phyloP scores from a whole-genome alignment of 2,329 filamentous ascomycete genomes.

The Exophiala spinifera region DNA sequence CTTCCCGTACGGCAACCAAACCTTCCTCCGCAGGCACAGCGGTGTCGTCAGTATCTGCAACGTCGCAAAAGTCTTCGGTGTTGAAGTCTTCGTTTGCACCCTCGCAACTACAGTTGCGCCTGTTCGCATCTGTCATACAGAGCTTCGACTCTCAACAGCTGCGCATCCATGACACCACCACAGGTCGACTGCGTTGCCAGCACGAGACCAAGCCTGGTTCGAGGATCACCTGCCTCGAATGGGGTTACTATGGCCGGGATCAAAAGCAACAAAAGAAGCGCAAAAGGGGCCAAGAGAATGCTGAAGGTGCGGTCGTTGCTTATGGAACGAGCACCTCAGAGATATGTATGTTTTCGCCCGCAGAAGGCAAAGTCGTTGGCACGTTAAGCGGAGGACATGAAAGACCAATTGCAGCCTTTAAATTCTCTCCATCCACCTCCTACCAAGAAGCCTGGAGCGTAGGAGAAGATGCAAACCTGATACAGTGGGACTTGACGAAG shows the following conservation, averaged over 20 bases:
- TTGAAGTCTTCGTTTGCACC: slow-evolving; percentile 50
- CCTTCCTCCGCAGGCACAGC: slow-evolving; percentile 43
- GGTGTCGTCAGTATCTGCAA: slow-evolving; percentile 30
- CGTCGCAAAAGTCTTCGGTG: slow-evolving; percentile 46
- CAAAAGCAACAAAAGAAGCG: slow-evolving; percentile 49
- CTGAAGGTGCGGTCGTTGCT: slow-evolving; percentile 47
- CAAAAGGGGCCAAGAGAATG: slow-evolving; percentile 42
- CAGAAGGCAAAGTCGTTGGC: slow-evolving; percentile 47
- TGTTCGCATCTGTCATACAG: slow-evolving; percentile 54
- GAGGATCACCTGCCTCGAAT: slow-evolving; percentile 49
- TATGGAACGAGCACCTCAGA: slow-evolving; percentile 50
- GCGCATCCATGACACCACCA: slow-evolving; percentile 51
- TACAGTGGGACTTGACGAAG: slow-evolving; percentile 51
- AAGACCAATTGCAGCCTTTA: slow-evolving; percentile 49
- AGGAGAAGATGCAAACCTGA: slow-evolving; percentile 51
- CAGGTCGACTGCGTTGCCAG: slow-evolving; percentile 50
- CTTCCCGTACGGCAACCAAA: slow-evolving; percentile 43
- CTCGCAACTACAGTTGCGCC: slow-evolving; percentile 49
- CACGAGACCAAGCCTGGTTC: slow-evolving; percentile 47
- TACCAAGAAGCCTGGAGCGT: slow-evolving; percentile 55
- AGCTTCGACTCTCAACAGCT: slow-evolving; percentile 52
- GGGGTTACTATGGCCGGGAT: slow-evolving; percentile 46
- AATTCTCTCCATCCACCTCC: slow-evolving; percentile 45
- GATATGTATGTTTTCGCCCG: slow-evolving; percentile 49
- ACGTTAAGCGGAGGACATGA: slow-evolving; percentile 47